Base-by-base conservation (phyloP, 192 early-diverging fungal species). In the Kappamyces sp. region DNA sequence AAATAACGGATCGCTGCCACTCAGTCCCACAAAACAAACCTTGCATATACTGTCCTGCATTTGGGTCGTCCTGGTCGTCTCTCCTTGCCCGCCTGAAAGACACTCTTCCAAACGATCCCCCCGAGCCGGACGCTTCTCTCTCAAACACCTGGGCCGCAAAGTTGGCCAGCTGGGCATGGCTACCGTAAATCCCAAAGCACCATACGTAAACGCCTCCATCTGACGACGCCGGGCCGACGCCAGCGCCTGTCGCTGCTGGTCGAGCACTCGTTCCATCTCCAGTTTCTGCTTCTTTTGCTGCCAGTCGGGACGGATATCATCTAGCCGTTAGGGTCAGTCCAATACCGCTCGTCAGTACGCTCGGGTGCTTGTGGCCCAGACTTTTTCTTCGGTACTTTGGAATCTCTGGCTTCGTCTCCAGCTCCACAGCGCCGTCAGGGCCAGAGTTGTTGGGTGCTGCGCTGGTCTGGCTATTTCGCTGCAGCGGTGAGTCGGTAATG, bases 251-350 rank as follows among this genome's bases (percentile, higher is more conserved):
- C 63, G 75, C 55, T 64, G 78, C 51, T 74, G 75, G 33, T 65
- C 35, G n/a, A 34, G 6, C 34, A 36, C 12, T n/a, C 57, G 57
- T 9, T 40, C n/a, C n/a, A 40, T 43, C 49, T 59, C 57, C 38
- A 32, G 42, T 6, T 59, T 47, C 38, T 59, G 42, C 33, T 38
- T 59, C 32, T 47, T 67, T 58, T 50, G 71, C 46, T 73, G 71
- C 85, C 84, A 86, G 62, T 87, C 78, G 9, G 87, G 87, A 50
- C 87, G 75, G 40, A 89, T 64, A 59, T 86, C 80, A 59, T 89
- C 87, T 87, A 59, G 31, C 46, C 23, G 35, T 38, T 34, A 55
- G 50, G 41, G 33, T 13, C n/a, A 2, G 31, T n/a, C 48, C 33
- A 15, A 13, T 49, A 71, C 66, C 71, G 4, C 67, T 66, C 31